Conservation (phyloP, 192 early-diverging fungal genomes). For the Gorgonomyces haynaldii region DNA sequence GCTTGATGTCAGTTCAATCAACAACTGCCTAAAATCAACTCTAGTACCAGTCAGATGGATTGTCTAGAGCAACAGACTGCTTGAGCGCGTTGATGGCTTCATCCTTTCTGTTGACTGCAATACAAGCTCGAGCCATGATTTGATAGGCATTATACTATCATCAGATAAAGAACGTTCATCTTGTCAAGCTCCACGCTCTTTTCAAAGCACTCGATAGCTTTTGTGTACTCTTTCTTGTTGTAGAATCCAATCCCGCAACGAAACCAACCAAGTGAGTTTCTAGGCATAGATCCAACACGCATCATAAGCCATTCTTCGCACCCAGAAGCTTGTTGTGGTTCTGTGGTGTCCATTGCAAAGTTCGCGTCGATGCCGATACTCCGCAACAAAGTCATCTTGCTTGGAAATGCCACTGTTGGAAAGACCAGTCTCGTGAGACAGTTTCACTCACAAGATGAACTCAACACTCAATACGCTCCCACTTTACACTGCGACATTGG, state of each 20-base stretch:
- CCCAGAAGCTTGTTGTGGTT: slow-evolving; percentile 2
- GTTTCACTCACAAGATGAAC: slow-evolving; percentile 30
- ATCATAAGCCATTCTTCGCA: slow-evolving; percentile 41
- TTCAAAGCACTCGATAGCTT: slow-evolving; percentile 48
- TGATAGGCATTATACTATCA: slow-evolving; percentile 48
- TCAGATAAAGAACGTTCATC: slow-evolving; percentile 27
- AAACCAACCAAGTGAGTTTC: slow-evolving; percentile 52
- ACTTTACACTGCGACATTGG: slow-evolving; percentile 36
- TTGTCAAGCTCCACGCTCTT: slow-evolving; percentile 44
- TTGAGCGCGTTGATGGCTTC: slow-evolving; percentile 47
- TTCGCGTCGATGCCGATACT: slow-evolving; percentile 15
- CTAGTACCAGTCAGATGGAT: slow-evolving; percentile 45
- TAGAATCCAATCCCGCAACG: slow-evolving; percentile 51
- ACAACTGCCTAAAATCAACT: slow-evolving; percentile 26
- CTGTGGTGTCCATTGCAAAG: slow-evolving; percentile 20
- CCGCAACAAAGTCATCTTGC: slow-evolving; percentile 33
- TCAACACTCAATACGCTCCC: slow-evolving; percentile 30
- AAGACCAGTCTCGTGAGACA: slow-evolving; percentile 29
- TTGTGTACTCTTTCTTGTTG: slow-evolving; percentile 51
- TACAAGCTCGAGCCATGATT: slow-evolving; percentile 51
- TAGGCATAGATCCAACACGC: slow-evolving; percentile 36
- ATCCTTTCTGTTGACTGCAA: slow-evolving; percentile 51
- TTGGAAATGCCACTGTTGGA: slow-evolving; percentile 33
- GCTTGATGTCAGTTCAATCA: slow-evolving; percentile 42
- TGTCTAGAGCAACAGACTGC: slow-evolving; percentile 46